A percentile compares a stretch with the other conserved stretches of the same genome.
Conservation (phyloP, 306 rosid genomes). For the Styphnolobium japonicum region DNA sequence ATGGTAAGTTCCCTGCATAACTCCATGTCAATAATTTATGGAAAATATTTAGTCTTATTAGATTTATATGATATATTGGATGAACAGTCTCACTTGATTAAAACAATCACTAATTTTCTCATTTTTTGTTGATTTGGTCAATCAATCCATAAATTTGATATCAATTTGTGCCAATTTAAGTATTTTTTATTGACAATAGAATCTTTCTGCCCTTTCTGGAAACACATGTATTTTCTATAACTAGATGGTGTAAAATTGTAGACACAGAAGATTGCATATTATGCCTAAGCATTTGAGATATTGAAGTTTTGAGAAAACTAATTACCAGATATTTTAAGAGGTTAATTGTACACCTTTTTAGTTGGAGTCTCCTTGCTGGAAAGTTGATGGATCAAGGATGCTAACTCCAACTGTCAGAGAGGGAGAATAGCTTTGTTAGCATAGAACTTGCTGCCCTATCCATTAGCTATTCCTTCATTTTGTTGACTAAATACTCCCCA, state of each 20-base stretch:
- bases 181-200: background rate
- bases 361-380: background rate
- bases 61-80: slow-evolving; percentile 6
- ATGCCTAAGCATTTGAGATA: background rate
- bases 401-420: background rate
- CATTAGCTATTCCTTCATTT: background rate
- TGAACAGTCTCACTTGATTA: background rate
- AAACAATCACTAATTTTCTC: background rate
- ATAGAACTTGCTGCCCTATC: background rate
- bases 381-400: background rate
- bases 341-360: background rate
- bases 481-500: background rate
- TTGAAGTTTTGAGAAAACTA: background rate
- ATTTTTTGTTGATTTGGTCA: background rate
- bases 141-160: background rate
- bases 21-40: slow-evolving; percentile 14
- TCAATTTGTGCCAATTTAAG: background rate
- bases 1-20: slow-evolving; percentile 61
- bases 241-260: background rate
- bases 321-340: background rate
- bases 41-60: background rate
- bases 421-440: background rate
- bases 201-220: background rate
- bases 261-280: background rate
- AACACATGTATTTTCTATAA: background rate